These are phyloP conservation scores for Trichoderma pleuroti DNA, from an alignment of 2,329 filamentous ascomycete genomes.

Conservation along the genomic window DNA sequence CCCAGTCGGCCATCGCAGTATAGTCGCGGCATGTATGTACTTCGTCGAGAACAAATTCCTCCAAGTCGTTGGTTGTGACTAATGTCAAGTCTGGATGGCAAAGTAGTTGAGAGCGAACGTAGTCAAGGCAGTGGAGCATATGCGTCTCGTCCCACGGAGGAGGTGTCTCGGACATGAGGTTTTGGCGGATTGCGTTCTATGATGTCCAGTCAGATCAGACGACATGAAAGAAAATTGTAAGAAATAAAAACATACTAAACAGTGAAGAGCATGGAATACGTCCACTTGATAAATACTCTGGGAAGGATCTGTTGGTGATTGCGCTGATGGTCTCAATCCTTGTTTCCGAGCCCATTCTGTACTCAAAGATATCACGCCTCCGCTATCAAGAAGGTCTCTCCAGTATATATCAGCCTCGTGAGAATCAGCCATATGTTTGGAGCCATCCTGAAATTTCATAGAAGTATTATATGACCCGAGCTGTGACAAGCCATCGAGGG, in stretches of 20 bases:
- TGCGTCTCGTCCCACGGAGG: conserved; percentile 20
- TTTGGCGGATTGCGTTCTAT: conserved; percentile 20
- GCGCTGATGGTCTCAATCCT: conserved; percentile 16
- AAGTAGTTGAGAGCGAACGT: conserved; percentile 20
- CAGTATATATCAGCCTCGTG: background rate
- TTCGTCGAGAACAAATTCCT: conserved; percentile 20
- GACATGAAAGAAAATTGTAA: no score
- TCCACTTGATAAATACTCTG: conserved; percentile 22
- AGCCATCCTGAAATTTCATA: background rate
- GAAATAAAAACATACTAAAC: conserved; percentile 5
- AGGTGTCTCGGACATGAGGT: conserved; percentile 14
- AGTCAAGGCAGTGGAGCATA: conserved; percentile 22
- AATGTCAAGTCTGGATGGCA: conserved; percentile 20
- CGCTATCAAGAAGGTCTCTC: conserved; percentile 9
- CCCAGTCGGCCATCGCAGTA: conserved; percentile 19
- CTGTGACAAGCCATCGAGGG: background rate
- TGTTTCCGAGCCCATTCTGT: conserved; percentile 18
- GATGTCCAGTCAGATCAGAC: background rate
- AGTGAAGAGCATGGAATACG: conserved; percentile 21
- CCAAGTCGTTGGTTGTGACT: conserved; percentile 18
- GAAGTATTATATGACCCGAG: background rate
- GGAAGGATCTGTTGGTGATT: conserved; percentile 18
- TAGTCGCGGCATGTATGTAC: conserved; percentile 20
- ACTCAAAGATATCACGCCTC: conserved; percentile 19
- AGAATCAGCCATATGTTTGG: background rate